These are phyloP conservation scores for Aspergillus bridgeri DNA, from an alignment of 495 filamentous ascomycete species.

Conservation along the genomic window DNA sequence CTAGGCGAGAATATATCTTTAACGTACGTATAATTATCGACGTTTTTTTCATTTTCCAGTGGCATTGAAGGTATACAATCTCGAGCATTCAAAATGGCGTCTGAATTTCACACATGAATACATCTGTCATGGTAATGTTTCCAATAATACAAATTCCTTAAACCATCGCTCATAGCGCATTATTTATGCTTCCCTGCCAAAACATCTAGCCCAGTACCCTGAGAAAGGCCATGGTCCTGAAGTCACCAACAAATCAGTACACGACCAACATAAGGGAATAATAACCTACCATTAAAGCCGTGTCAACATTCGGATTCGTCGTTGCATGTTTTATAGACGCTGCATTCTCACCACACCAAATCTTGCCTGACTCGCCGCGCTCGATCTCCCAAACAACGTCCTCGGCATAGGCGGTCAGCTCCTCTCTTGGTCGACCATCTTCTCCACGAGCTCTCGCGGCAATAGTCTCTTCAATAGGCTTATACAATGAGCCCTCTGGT, in stretches of 20 bases:
- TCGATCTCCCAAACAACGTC: slow-evolving; percentile 12
- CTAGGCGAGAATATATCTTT: too few species aligned
- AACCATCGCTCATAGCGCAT: neutral
- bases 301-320: neutral
- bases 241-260: too few species aligned
- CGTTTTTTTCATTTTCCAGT: too few species aligned
- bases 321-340: neutral
- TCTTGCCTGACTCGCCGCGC: slow-evolving; percentile 2
- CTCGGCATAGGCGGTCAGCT: slow-evolving; percentile 14
- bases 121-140: neutral
- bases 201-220: neutral
- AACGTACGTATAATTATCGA: too few species aligned
- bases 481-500: slow-evolving; percentile 15
- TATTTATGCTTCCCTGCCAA: neutral
- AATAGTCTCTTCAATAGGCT: slow-evolving; percentile 18
- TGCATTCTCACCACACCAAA: slow-evolving; percentile 16
- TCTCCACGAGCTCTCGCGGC: slow-evolving; percentile 7
- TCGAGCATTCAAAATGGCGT: too few species aligned
- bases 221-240: neutral
- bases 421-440: slow-evolving; percentile 11
- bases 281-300: neutral
- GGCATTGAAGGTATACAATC: too few species aligned
- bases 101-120: too few species aligned
- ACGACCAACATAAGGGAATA: neutral
- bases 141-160: neutral